Conservation (phyloP, 371 early-diverging fungal species). For the Apophysomyces elegans region DNA sequence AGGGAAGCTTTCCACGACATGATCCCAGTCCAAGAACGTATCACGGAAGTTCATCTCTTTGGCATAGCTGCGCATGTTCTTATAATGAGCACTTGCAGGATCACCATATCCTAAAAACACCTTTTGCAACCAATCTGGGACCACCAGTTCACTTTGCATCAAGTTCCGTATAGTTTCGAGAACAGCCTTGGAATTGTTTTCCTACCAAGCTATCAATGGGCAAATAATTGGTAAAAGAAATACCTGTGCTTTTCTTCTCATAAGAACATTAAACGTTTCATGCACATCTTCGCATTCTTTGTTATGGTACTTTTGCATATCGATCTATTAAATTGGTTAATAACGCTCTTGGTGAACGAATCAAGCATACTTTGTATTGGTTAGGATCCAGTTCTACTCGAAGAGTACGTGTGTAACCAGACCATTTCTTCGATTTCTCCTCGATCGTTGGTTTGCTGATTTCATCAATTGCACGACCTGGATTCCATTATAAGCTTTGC, state of each 20-base stretch:
- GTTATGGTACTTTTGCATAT: conserved; percentile 20
- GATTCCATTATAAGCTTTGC: neutral
- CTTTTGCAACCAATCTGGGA: conserved; percentile 92
- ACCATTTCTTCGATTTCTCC: conserved; percentile 43
- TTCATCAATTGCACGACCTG: conserved; percentile 63
- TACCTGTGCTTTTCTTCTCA: conserved; percentile 80
- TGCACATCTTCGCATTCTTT: conserved; percentile 66
- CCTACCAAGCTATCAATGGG: conserved; percentile 29
- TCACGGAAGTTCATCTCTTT: conserved; percentile 77
- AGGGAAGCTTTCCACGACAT: conserved; percentile 75
- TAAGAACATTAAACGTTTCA: conserved; percentile 83
- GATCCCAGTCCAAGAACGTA: conserved; percentile 85
- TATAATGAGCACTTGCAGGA: conserved; percentile 76
- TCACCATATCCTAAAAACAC: conserved; percentile 95
- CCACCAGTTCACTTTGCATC: conserved; percentile 75
- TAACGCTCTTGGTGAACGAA: conserved; percentile 27
- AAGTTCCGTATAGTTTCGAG: conserved; percentile 88
- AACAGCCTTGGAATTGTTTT: conserved; percentile 93
- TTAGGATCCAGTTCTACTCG: conserved; percentile 85
- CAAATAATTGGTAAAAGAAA: neutral
- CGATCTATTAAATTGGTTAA: conserved; percentile 12
- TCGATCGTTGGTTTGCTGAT: conserved; percentile 42
- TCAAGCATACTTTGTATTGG: conserved; percentile 69
- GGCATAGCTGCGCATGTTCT: conserved; percentile 56
- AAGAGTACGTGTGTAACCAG: conserved; percentile 64